Base-by-base conservation (phyloP, 2,329 filamentous ascomycete genomes). In the Chrysosporium keratinophilum region DNA sequence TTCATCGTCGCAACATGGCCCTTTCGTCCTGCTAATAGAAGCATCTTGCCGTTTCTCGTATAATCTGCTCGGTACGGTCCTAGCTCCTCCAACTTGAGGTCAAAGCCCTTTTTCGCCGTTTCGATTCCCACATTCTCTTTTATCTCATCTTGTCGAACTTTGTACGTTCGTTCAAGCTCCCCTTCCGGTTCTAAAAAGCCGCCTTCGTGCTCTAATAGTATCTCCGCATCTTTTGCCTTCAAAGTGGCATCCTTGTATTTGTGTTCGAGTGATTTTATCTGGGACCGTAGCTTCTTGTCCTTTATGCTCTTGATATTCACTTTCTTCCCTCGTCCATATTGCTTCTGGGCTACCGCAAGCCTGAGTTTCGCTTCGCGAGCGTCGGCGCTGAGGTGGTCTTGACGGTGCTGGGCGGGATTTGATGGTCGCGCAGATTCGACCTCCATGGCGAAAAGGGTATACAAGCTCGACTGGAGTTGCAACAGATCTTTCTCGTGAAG, bases 1-100 rank as follows among this genome's bases (percentile, higher is more conserved):
- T 98, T 90, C 81, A 97, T 94, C 0, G 87, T 91, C 54, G 93
- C 91, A 60, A 98, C 77, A 80, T 98, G 93, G 12, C 93, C 93
- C 71, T 95, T 96, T 56, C 88, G 78, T 28, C 93, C 90, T 11
- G 85, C 89, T 34, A 98, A 76, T 52, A 98, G 74, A 58, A 98
- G 72, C 63, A 94, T 84, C 60, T 87, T 81, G 46, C 93, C 93
- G 65, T 95, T 97, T 43, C 88, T 79, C 46, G 88, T 88, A 71
- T 95, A 98, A 61, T 96, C 88, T 66, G 83, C 85, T 0, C 83
- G 75, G 64, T 98, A 98, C 0, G 93, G 93, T 0, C 93, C 93
- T 33, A 96, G 73, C 17, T 83, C 78, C 41, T 88, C 82, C 53
- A 98, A 73, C 63, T 86, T 89, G 63, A 98, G 73, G 59, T 96